Base-by-base conservation (phyloP, 2,329 filamentous ascomycete genomes). In the Cladophialophora chaetospira region DNA sequence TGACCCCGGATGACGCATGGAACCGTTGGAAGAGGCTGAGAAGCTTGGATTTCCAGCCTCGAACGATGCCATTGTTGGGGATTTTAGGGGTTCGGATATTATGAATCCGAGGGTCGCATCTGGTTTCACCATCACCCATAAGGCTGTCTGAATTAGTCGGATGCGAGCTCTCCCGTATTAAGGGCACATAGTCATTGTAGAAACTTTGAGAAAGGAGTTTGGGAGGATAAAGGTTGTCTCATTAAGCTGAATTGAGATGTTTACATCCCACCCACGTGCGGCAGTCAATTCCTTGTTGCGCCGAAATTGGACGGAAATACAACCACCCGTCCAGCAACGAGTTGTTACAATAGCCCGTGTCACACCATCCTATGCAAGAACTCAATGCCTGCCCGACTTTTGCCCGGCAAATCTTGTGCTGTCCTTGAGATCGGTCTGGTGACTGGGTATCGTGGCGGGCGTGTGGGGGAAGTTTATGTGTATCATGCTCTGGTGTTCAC, bases 211-310 rank as follows among this genome's bases (percentile, higher is more conserved):
- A 55, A 54, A 21, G 3, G 19, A 21, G 19, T 35, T 44, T 21
- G 26, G 21, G 43, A 50, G 35, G 46, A 44, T 47, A 58, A 38
- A 28, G 19, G 42, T 44, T 42, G 52, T 63, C 58, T 61, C 61
- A 63, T 63, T 63, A 61, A 61, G 58, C 55, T 61, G 58, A 54
- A 61, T 57, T 61, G 55, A 56, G 58, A 21, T 57, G 35, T 58
- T 49, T 56, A 54, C 55, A 33, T 57, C 52, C 53, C 43, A 55
- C 36, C 57, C 53, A 57, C 58, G 47, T 53, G 44, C 60, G 56
- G 47, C 47, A 61, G 38, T 28, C 28, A 15, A 23, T 31, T 36
- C 52, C 46, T 51, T 52, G 51, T 48, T 52, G 61, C 53, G 38
- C 53, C 50, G 38, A 54, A 47, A 47, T 56, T 35, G 55, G 57